Evolutionary conservation across 2,329 filamentous ascomycete genomes (phyloP).

Genomic region (Colletotrichum liriopes): DNA sequence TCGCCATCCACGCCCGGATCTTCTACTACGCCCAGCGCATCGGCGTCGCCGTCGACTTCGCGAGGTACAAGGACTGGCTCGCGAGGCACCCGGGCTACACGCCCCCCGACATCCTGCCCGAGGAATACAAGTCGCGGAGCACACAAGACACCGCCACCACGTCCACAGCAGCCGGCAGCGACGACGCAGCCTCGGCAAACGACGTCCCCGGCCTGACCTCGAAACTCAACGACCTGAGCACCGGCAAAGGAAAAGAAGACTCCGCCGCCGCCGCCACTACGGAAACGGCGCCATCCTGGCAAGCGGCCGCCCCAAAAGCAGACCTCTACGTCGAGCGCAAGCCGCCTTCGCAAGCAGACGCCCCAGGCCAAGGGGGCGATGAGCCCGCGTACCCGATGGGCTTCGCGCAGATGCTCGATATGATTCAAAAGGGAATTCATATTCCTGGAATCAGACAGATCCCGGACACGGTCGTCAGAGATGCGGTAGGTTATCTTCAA

Average conservation of each 20-base stretch:
- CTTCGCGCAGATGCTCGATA: slow-evolving; percentile 88
- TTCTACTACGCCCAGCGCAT: slow-evolving; percentile 75
- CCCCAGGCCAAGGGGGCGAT: slow-evolving; percentile 52
- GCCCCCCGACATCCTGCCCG: slow-evolving; percentile 55
- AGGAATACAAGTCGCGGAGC: slow-evolving; percentile 47
- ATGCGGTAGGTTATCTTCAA: slow-evolving; percentile 68
- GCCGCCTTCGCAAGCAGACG: slow-evolving; percentile 41
- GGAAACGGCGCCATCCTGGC: slow-evolving; percentile 59
- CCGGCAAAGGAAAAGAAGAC: slow-evolving; percentile 1
- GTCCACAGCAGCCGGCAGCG: slow-evolving; percentile 20
- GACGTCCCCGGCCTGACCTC: slow-evolving; percentile 31
- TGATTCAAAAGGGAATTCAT: slow-evolving; percentile 85
- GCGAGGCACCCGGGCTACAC: slow-evolving; percentile 52
- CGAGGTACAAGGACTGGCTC: slow-evolving; percentile 78
- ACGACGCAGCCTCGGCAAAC: slow-evolving; percentile 28
- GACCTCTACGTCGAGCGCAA: slow-evolving; percentile 63
- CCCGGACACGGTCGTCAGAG: slow-evolving; percentile 82
- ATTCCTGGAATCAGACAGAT: slow-evolving; percentile 92
- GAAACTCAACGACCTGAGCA: slow-evolving; percentile 30
- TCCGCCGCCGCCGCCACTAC: slow-evolving; percentile 9
- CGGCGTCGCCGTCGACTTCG: slow-evolving; percentile 73
- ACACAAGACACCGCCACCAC: slow-evolving; percentile 12
- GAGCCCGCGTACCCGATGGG: slow-evolving; percentile 83
- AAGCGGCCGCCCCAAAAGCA: slow-evolving; percentile 64
- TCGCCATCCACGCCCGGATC: slow-evolving; percentile 76